A percentile compares a stretch with the other conserved stretches of the same genome.
Evolutionary conservation across 2,329 filamentous ascomycete genomes (phyloP).

Genomic region (Nemania sp.): DNA sequence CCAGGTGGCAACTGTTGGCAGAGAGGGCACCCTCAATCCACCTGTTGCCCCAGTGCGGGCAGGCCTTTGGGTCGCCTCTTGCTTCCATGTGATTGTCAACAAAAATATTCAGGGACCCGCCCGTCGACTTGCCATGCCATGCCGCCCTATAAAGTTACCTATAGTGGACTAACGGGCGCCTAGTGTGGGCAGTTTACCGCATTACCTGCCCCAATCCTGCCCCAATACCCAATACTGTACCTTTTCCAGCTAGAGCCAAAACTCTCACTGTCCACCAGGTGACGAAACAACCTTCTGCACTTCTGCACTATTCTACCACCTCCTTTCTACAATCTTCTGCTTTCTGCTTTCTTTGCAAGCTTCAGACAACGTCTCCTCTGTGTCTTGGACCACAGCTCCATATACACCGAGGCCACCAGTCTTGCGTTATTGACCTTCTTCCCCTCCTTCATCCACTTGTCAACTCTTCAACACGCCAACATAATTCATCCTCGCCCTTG

Average conservation of each 20-base stretch:
- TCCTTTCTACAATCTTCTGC: constrained; percentile 45
- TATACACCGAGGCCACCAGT: constrained; percentile 32
- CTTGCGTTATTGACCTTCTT: constrained; percentile 34
- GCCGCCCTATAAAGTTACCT: not conserved
- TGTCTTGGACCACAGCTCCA: constrained; percentile 45
- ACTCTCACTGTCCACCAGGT: constrained; percentile 43
- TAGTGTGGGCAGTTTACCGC: not conserved
- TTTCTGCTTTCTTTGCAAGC: constrained; percentile 42
- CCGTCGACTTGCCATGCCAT: constrained; percentile 15
- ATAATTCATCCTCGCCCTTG: constrained; percentile 21
- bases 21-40: not conserved
- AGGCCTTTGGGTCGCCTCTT: constrained; percentile 12
- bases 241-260: constrained; percentile 33
- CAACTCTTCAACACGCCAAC: constrained; percentile 22
- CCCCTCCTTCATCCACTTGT: constrained; percentile 39
- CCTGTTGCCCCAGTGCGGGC: constrained; percentile 21
- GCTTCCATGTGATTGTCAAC: constrained; percentile 50
- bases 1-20: constrained; percentile 23
- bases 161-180: not conserved
- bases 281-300: constrained; percentile 43
- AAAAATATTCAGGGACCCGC: constrained; percentile 46
- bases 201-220: no score
- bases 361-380: constrained; percentile 35
- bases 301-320: constrained; percentile 46
- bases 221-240: constrained; percentile 24